Evolutionary conservation across 805 yeast species (phyloP).

Genomic region (Candida suzukii): DNA sequence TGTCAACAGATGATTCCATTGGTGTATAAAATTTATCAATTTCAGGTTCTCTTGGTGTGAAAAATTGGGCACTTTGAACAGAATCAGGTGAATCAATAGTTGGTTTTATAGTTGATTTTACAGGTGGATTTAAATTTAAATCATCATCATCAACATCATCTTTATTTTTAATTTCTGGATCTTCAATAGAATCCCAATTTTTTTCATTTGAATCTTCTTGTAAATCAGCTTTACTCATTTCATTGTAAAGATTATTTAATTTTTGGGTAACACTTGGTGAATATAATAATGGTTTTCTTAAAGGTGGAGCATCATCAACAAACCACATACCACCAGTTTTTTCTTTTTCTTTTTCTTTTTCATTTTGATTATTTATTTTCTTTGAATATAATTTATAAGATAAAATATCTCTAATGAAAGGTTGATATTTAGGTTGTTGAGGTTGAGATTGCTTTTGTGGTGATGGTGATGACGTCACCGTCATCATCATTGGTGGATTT

Average conservation of each 20-base stretch:
- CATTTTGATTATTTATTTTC: not conserved
- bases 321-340: conserved; percentile 12
- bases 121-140: too few relatives aligned
- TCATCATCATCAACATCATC: too few relatives aligned
- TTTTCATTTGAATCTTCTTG: conserved; percentile 2
- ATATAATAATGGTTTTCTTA: conserved; percentile 6
- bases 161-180: conserved; percentile 3
- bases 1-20: conserved; percentile 5
- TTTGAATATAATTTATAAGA: not conserved
- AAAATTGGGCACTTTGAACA: not conserved
- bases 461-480: too few relatives aligned
- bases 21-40: conserved; percentile 7
- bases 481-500: too few relatives aligned
- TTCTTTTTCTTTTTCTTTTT: not conserved
- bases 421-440: not conserved
- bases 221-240: not conserved
- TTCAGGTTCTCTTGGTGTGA: not conserved
- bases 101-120: too few relatives aligned
- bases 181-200: conserved; percentile 9
- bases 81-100: not conserved
- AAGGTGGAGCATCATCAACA: conserved; percentile 8
- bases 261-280: conserved; percentile 18
- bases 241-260: conserved; percentile 4
- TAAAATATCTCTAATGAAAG: too few relatives aligned
- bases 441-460: too few relatives aligned